Base-by-base conservation (phyloP, 2,329 filamentous ascomycete species). In the Penicillium verrucosum region DNA sequence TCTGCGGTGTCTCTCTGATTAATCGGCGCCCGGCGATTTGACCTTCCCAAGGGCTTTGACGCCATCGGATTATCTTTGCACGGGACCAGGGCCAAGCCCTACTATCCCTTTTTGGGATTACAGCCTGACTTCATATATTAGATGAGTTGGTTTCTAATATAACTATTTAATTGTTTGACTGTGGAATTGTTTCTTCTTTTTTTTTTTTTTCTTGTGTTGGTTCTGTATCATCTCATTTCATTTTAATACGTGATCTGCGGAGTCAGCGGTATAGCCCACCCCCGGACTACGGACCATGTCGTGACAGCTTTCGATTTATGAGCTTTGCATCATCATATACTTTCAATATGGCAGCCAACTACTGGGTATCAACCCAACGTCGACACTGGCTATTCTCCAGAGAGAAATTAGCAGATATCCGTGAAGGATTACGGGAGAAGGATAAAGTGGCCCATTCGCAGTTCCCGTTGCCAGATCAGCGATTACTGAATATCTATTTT, bases 351-450 rank as follows among this genome's bases (percentile, higher is more conserved):
- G 90, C 93, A 34, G 90, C 92, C 71, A 97, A 93, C 76, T 99
- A 93, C 78, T 99, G 92, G 92, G 89, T 91, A 62, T 97, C 94
- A 54, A 94, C 91, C 27, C 94, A 99, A 77, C 85, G 88, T 65
- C 88, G 86, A 65, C 85, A 89, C 78, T 99, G 94, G 94, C 89
- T 90, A 55, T 96, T 96, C 75, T 88, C 90, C 45, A 89, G 90
- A 69, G 86, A 91, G 60, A 86, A 92, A 71, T 82, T 99, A 51
- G 84, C 85, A 14, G 82, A 88, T 51, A 85, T 89, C 72, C 87
- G 93, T 55, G 85, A 88, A 70, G 85, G 85, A 67, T 85, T 96
- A 43, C 89, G 90, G 68, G 88, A 92, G 60, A 85, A 88, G 57
- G 89, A 96, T 68, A 83, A 85, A 60, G 82, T 83, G 42, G 79